These are phyloP conservation scores for Saitoella complicata DNA, from an alignment of 805 yeast genomes.

Conservation along the genomic window DNA sequence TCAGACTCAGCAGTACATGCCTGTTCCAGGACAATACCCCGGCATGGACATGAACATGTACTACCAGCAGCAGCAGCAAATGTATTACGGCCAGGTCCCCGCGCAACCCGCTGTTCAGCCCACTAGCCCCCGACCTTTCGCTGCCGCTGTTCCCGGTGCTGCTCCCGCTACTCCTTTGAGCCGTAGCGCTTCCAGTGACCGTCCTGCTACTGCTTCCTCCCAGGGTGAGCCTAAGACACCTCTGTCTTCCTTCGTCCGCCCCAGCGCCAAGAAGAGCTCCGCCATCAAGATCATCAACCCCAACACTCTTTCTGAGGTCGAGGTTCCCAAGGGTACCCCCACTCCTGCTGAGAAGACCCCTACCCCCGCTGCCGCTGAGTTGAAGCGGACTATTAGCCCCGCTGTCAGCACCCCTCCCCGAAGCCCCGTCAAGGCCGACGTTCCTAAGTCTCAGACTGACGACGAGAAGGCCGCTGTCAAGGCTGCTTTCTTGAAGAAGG, in stretches of 20 bases:
- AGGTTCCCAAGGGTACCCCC: slow-evolving; percentile 6
- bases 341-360: slow-evolving; percentile 1
- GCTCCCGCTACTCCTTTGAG: slow-evolving; percentile 5
- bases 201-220: slow-evolving; percentile 4
- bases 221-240: not conserved
- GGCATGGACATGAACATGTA: not conserved
- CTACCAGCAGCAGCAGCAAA: not conserved
- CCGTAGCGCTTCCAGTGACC: not conserved
- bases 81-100: not conserved
- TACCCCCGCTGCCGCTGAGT: slow-evolving; percentile 1
- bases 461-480: slow-evolving; percentile 12
- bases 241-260: slow-evolving; percentile 2
- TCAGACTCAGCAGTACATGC: slow-evolving; percentile 5
- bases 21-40: not conserved
- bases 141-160: slow-evolving; percentile 5
- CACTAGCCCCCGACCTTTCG: not conserved
- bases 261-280: slow-evolving; percentile 6
- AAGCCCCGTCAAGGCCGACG: not conserved
- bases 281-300: slow-evolving; percentile 15
- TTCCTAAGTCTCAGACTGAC: slow-evolving; percentile 7
- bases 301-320: slow-evolving; percentile 10
- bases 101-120: not conserved
- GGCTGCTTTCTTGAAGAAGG: slow-evolving; percentile 9
- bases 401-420: slow-evolving; percentile 4
- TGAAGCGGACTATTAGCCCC: slow-evolving; percentile 3